Evolutionary conservation across 106 monocot genomes (phyloP).

Genomic region (Dendrobium officinale): DNA sequence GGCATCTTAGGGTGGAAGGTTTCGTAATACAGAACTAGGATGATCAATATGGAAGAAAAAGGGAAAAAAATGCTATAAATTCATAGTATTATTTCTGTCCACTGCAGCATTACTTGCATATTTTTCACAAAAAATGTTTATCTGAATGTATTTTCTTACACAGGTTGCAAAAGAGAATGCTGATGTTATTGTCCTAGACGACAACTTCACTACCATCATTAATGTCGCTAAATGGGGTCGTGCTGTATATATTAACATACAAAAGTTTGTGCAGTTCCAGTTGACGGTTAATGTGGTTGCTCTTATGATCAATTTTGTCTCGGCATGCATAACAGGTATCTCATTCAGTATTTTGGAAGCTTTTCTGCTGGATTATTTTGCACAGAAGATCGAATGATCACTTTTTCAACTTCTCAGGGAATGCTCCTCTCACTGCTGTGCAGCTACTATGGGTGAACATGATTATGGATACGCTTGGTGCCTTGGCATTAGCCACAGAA

Average conservation of each 20-base stretch:
- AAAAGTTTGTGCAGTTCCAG: slow-evolving; percentile 99
- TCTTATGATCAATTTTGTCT: slow-evolving; percentile 83
- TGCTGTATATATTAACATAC: slow-evolving; percentile 93
- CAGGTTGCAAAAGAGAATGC: slow-evolving; percentile 99
- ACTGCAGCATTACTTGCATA: too few species aligned
- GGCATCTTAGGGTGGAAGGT: too few species aligned
- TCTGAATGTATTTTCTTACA: neutral
- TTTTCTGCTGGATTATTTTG: too few species aligned
- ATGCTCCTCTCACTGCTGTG: slow-evolving; percentile 58
- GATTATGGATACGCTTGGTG: slow-evolving; percentile 67
- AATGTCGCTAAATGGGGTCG: slow-evolving; percentile 96
- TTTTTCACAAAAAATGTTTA: too few species aligned
- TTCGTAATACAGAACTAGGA: too few species aligned
- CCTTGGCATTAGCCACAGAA: slow-evolving; percentile 61
- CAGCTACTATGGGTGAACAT: slow-evolving; percentile 66
- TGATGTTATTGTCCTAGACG: slow-evolving; percentile 93
- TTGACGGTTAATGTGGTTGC: slow-evolving; percentile 96
- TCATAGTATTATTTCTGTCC: too few species aligned
- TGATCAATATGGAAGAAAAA: too few species aligned
- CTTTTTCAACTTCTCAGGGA: slow-evolving; percentile 17
- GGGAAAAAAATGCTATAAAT: too few species aligned
- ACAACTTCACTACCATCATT: slow-evolving; percentile 84
- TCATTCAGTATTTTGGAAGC: too few species aligned
- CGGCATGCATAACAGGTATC: slow-evolving; percentile 77
- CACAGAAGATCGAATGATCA: neutral